These are phyloP conservation scores for Hygrocybe punicea DNA, from an alignment of 768 basidiomycete genomes.

Conservation along the genomic window DNA sequence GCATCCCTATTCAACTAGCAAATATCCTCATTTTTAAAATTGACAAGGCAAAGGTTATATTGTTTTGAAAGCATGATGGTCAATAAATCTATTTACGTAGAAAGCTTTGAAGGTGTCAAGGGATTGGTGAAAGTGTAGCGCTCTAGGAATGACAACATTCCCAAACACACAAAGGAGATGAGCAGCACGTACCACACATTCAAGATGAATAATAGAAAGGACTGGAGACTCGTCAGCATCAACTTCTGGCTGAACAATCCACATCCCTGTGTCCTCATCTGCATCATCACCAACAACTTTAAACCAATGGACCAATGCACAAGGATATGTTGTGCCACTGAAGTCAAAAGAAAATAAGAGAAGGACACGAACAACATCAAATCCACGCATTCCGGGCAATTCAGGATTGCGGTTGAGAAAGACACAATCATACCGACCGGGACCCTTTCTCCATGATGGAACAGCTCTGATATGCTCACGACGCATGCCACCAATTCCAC, in stretches of 20 bases:
- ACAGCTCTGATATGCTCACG: slow-evolving; percentile 22
- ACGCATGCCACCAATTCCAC: slow-evolving; percentile 26
- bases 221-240: not conserved
- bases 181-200: slow-evolving; percentile 13
- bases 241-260: slow-evolving; percentile 16
- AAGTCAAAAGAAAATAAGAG: slow-evolving; percentile 24
- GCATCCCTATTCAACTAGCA: too few relatives aligned
- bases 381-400: slow-evolving; percentile 20
- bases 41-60: too few relatives aligned
- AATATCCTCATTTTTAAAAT: too few relatives aligned
- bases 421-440: slow-evolving; percentile 22
- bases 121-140: not conserved
- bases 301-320: slow-evolving; percentile 14
- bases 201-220: slow-evolving; percentile 26
- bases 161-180: slow-evolving; percentile 13
- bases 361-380: slow-evolving; percentile 25
- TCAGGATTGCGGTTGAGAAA: slow-evolving; percentile 19
- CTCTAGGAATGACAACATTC: slow-evolving; percentile 12
- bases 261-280: slow-evolving; percentile 17
- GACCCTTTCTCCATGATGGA: slow-evolving; percentile 1
- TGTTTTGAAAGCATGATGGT: too few relatives aligned
- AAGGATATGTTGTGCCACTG: slow-evolving; percentile 2
- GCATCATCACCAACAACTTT: not conserved
- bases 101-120: slow-evolving; percentile 8
- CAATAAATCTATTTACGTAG: slow-evolving; percentile 23